phyloP scores from a whole-genome alignment of 78 protist species.

The Andalucia godoyi region DNA sequence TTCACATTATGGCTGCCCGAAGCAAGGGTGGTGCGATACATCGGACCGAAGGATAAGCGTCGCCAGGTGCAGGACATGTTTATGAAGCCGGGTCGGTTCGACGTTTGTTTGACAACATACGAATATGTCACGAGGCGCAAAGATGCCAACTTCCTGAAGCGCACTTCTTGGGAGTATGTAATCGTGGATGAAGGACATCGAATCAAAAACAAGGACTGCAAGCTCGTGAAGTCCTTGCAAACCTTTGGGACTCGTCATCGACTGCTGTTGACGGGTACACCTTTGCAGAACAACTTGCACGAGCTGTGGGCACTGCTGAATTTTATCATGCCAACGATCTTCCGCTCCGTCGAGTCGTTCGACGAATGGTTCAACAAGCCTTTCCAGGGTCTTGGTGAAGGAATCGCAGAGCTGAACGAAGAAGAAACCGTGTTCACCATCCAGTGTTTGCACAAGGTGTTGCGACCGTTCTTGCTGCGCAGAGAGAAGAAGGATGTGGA shows the following conservation, averaged over 20 bases:
- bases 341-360: not conserved
- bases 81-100: not conserved
- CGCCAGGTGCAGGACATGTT: not conserved
- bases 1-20: conserved; percentile 11
- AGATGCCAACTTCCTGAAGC: not conserved
- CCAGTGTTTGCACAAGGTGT: conserved; percentile 5
- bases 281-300: conserved; percentile 47
- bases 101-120: conserved; percentile 21
- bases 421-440: not conserved
- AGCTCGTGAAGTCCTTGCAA: not conserved
- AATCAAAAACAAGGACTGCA: conserved; percentile 37
- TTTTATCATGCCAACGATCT: conserved; percentile 15
- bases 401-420: not conserved
- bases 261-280: conserved; percentile 54
- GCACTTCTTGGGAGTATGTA: conserved; percentile 53
- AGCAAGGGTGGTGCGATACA: not conserved
- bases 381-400: not conserved
- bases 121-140: not conserved
- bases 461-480: conserved; percentile 26
- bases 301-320: conserved; percentile 60
- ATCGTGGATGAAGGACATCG: conserved; percentile 75
- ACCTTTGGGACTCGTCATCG: not conserved
- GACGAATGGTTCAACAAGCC: not conserved
- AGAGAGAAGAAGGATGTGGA: conserved; percentile 11
- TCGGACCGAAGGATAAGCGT: not conserved